A percentile compares a stretch with the other conserved stretches of the same genome.
Evolutionary conservation across 805 yeast species (phyloP).

Genomic region (Saturnispora sekii): DNA sequence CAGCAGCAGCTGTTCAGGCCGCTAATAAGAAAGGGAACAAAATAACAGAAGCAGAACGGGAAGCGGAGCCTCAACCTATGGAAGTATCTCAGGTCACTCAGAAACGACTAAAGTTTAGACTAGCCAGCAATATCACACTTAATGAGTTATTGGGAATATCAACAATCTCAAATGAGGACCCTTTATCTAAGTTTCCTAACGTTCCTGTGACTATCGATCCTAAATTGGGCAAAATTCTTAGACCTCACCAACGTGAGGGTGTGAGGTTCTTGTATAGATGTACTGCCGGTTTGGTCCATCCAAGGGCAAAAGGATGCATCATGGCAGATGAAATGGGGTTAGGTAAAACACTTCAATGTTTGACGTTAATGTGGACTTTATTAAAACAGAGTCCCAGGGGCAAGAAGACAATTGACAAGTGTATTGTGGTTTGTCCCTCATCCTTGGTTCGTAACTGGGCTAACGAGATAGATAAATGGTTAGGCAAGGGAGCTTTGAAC

Average conservation of each 20-base stretch:
- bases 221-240: constrained; percentile 61
- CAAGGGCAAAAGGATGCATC: constrained; percentile 86
- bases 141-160: constrained; percentile 74
- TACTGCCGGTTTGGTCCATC: constrained; percentile 76
- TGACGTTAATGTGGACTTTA: constrained; percentile 86
- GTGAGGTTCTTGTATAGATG: constrained; percentile 85
- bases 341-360: constrained; percentile 91
- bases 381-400: constrained; percentile 83
- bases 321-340: constrained; percentile 98
- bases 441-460: constrained; percentile 96
- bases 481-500: constrained; percentile 82
- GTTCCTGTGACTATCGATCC: constrained; percentile 98
- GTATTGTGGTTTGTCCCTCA: constrained; percentile 91
- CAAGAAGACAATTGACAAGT: constrained; percentile 73
- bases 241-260: constrained; percentile 97
- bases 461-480: constrained; percentile 88
- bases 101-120: constrained; percentile 24
- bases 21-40: constrained; percentile 7
- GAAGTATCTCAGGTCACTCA: constrained; percentile 1
- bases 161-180: constrained; percentile 37
- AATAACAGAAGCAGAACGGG: constrained; percentile 5
- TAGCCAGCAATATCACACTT: constrained; percentile 52
- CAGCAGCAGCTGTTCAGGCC: constrained; percentile 10
- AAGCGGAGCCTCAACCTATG: constrained; percentile 2
- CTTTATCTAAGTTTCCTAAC: constrained; percentile 50